A percentile compares a stretch with the other conserved stretches of the same genome.
Evolutionary conservation across 768 basidiomycete genomes (phyloP).

Genomic region (Serendipita vermifera): DNA sequence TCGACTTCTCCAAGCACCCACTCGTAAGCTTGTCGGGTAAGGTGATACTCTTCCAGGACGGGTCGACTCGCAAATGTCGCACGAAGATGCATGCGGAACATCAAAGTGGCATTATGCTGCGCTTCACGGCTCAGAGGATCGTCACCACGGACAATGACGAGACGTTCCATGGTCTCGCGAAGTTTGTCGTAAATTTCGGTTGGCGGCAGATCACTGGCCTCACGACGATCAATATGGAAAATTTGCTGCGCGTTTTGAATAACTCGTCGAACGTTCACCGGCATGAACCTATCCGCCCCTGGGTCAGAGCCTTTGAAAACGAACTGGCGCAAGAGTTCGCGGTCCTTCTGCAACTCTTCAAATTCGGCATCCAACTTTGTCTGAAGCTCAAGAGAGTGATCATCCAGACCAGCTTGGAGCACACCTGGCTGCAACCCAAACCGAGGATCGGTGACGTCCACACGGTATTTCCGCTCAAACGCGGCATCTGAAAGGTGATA

Average conservation of each 20-base stretch:
- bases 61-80: conserved; percentile 77
- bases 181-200: conserved; percentile 74
- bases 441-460: conserved; percentile 77
- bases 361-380: conserved; percentile 71
- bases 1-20: conserved; percentile 97
- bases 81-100: conserved; percentile 88
- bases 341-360: conserved; percentile 51
- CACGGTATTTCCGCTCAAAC: conserved; percentile 87
- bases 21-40: conserved; percentile 89
- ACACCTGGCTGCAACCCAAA: conserved; percentile 70
- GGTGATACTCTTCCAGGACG: conserved; percentile 76
- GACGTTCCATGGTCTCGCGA: conserved; percentile 54
- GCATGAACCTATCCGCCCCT: conserved; percentile 67
- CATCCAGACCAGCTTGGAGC: conserved; percentile 78
- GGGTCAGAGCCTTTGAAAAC: conserved; percentile 71
- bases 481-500: conserved; percentile 67
- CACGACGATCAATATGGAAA: conserved; percentile 90
- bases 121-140: conserved; percentile 62
- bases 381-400: conserved; percentile 73
- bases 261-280: conserved; percentile 90
- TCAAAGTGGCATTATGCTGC: conserved; percentile 79
- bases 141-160: conserved; percentile 79
- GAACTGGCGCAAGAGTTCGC: conserved; percentile 63
- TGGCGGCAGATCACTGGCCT: conserved; percentile 86
- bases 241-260: conserved; percentile 92